phyloP scores from a whole-genome alignment of 176 grass and related monocot genomes.

The Pontederia paniculata region DNA sequence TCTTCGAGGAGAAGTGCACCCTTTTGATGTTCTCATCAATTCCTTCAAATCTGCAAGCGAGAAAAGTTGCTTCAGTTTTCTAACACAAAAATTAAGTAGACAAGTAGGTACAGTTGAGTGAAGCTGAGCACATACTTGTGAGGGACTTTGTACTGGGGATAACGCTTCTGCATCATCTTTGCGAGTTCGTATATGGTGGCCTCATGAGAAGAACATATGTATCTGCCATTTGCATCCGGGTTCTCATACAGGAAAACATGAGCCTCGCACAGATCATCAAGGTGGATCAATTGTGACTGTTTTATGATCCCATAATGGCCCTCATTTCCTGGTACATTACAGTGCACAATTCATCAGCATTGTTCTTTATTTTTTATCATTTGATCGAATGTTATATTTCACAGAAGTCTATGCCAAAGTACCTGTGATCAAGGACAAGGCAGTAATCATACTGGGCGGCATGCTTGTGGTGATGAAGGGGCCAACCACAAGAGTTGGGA shows the following conservation, averaged over 20 bases:
- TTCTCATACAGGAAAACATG: conserved; percentile 29
- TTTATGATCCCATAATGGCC: conserved; percentile 9
- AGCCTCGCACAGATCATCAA: conserved; percentile 29
- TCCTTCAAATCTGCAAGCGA: conserved; percentile 11
- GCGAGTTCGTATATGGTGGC: conserved; percentile 8
- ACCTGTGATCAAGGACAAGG: conserved; percentile 36
- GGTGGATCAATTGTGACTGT: conserved; percentile 15
- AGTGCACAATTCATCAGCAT: not conserved
- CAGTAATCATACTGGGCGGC: conserved; percentile 15
- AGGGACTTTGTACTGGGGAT: conserved; percentile 19
- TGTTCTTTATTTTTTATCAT: not conserved
- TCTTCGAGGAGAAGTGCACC: conserved; percentile 15
- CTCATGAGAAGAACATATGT: conserved; percentile 26
- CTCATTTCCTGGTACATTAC: not conserved
- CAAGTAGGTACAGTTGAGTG: no score
- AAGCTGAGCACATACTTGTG: not conserved
- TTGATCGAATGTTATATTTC: not conserved
- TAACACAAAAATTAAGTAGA: not conserved
- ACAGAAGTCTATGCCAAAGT: no score
- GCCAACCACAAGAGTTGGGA: conserved; percentile 22
- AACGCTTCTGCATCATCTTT: conserved; percentile 1
- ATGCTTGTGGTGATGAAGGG: conserved; percentile 15
- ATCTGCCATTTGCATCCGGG: conserved; percentile 18
- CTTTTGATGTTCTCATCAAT: not conserved
- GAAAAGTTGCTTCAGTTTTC: not conserved